Evolutionary conservation across 148 eudicot species (phyloP).

Genomic region (Salicornia ramosissima): DNA sequence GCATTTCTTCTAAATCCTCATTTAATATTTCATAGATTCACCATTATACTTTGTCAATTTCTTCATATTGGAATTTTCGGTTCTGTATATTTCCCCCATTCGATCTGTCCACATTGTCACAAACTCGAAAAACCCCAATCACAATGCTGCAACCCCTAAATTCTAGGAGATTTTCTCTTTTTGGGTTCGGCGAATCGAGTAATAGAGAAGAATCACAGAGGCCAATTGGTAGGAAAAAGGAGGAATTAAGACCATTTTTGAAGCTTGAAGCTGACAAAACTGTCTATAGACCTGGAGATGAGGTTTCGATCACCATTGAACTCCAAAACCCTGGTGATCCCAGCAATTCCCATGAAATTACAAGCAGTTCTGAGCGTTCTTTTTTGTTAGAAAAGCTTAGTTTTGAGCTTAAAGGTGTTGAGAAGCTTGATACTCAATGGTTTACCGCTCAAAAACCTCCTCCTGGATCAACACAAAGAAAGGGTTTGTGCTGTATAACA

Average conservation of each 20-base stretch:
- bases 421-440: constrained; percentile 89
- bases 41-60: neutral
- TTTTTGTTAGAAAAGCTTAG: constrained; percentile 57
- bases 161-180: constrained; percentile 55
- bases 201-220: constrained; percentile 21
- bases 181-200: constrained; percentile 45
- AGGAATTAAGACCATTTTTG: constrained; percentile 36
- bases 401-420: constrained; percentile 75
- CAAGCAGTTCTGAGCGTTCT: constrained; percentile 26
- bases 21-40: neutral
- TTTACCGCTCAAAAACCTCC: constrained; percentile 54
- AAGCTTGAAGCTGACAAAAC: constrained; percentile 53
- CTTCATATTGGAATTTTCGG: neutral
- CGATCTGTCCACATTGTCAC: constrained; percentile 1
- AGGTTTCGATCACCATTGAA: constrained; percentile 50
- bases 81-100: neutral
- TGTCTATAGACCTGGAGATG: constrained; percentile 85
- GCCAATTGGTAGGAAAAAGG: constrained; percentile 19
- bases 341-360: constrained; percentile 20
- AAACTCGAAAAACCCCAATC: neutral
- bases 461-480: constrained; percentile 45
- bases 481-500: constrained; percentile 37
- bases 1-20: neutral
- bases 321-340: constrained; percentile 39
- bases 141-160: constrained; percentile 44